Evolutionary conservation across 129 eudicot species (phyloP).

Genomic region (Apium graveolens): DNA sequence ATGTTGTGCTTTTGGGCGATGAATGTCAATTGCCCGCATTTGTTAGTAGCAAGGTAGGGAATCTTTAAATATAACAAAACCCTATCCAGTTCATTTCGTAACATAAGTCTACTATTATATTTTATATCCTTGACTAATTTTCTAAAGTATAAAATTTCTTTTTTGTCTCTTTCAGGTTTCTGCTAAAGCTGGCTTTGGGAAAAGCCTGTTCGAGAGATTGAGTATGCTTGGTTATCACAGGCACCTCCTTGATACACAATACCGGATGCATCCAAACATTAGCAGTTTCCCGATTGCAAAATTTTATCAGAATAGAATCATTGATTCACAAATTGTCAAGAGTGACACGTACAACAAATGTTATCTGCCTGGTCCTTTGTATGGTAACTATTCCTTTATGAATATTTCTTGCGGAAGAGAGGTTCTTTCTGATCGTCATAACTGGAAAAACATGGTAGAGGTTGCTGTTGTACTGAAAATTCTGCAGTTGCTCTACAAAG

Average conservation of each 20-base stretch:
- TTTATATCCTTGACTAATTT: not conserved
- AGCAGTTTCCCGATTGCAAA: slow-evolving; percentile 10
- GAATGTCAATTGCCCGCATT: slow-evolving; percentile 18
- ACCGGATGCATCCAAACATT: slow-evolving; percentile 17
- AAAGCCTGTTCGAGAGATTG: slow-evolving; percentile 16
- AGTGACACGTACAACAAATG: not conserved
- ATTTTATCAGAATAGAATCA: slow-evolving; percentile 6
- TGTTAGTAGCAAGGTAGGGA: slow-evolving; percentile 11
- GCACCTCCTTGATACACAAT: slow-evolving; percentile 15
- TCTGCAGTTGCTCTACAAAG: slow-evolving; percentile 31
- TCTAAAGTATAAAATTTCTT: not conserved
- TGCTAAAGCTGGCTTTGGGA: slow-evolving; percentile 12
- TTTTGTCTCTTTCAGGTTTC: slow-evolving; percentile 1
- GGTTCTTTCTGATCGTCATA: slow-evolving; percentile 16
- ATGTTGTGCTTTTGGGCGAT: slow-evolving; percentile 13
- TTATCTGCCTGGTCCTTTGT: slow-evolving; percentile 12
- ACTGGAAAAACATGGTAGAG: slow-evolving; percentile 36
- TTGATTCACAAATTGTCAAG: slow-evolving; percentile 15
- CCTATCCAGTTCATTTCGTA: not conserved
- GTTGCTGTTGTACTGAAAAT: slow-evolving; percentile 31
- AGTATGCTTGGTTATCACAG: slow-evolving; percentile 9
- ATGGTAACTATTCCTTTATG: slow-evolving; percentile 20
- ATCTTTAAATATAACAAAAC: not conserved
- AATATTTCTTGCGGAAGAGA: slow-evolving; percentile 31
- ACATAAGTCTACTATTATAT: not conserved